Conservation (phyloP, 164 flowering plant genomes). For the Vitis cinerea region DNA sequence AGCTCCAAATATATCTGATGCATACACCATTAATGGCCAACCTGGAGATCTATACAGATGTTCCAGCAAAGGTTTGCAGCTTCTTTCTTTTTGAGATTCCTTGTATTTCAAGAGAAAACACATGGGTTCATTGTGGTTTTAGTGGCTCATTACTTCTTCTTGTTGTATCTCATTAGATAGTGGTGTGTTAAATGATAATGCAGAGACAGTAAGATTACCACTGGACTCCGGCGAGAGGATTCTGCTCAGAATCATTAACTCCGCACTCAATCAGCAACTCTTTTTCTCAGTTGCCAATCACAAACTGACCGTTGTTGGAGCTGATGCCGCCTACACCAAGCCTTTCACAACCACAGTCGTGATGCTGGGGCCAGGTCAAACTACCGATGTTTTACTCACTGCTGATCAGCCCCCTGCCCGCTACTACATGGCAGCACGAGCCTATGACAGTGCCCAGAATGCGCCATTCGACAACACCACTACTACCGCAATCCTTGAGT, state of each 20-base stretch:
- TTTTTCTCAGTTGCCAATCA: constrained; percentile 64
- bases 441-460: constrained; percentile 55
- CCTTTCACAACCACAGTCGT: constrained; percentile 52
- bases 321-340: constrained; percentile 53
- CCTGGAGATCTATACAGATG: constrained; percentile 70
- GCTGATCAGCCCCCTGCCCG: constrained; percentile 75
- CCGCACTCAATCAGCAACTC: constrained; percentile 68
- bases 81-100: not conserved
- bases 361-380: constrained; percentile 75
- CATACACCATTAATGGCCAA: constrained; percentile 69
- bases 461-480: constrained; percentile 87
- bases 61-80: constrained; percentile 47
- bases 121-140: too few relatives aligned
- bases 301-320: constrained; percentile 46
- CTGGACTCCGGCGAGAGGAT: constrained; percentile 48
- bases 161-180: too few relatives aligned
- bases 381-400: constrained; percentile 70
- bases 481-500: constrained; percentile 80
- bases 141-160: too few relatives aligned
- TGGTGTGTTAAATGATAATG: constrained; percentile 4
- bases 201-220: constrained; percentile 41
- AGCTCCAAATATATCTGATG: constrained; percentile 64
- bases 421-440: constrained; percentile 86
- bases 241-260: constrained; percentile 59
- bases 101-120: too few relatives aligned